These are phyloP conservation scores for Scopulariopsis brevicaulis DNA, from an alignment of 2,329 filamentous ascomycete species.

Conservation along the genomic window DNA sequence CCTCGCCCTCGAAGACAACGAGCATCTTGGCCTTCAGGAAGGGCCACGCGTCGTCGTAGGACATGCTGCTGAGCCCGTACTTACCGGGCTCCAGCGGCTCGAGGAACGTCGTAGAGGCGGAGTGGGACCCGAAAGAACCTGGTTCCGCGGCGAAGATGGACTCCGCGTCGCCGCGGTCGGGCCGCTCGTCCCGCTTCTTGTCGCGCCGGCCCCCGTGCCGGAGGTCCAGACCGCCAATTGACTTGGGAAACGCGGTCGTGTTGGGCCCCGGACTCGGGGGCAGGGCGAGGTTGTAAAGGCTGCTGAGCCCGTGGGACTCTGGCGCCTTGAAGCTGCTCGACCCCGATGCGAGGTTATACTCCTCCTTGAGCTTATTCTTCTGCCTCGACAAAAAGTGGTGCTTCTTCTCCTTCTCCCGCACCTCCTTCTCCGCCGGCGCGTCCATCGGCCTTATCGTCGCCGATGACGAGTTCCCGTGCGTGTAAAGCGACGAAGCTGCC, in stretches of 20 bases:
- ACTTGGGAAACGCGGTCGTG: constrained; percentile 62
- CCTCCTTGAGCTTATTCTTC: constrained; percentile 69
- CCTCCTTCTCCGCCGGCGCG: constrained; percentile 29
- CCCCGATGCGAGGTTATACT: constrained; percentile 61
- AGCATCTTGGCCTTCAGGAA: constrained; percentile 65
- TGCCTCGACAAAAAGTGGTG: constrained; percentile 71
- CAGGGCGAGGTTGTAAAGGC: constrained; percentile 67
- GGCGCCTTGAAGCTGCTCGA: constrained; percentile 61
- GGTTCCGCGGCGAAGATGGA: constrained; percentile 19
- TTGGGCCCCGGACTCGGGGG: constrained; percentile 56
- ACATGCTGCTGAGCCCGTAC: constrained; percentile 56
- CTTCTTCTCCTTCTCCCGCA: constrained; percentile 63
- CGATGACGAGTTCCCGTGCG: constrained; percentile 62
- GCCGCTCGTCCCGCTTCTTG: constrained; percentile 64
- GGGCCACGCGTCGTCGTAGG: constrained; percentile 71
- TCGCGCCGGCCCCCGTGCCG: constrained; percentile 29
- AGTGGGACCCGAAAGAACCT: background rate
- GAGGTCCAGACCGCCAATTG: constrained; percentile 42
- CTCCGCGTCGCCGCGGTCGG: constrained; percentile 40
- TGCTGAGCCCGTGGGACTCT: constrained; percentile 63
- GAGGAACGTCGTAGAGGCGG: constrained; percentile 25
- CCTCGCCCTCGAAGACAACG: constrained; percentile 72
- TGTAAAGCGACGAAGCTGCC: constrained; percentile 54
- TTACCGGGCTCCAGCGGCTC: constrained; percentile 44
- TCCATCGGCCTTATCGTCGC: constrained; percentile 62